phyloP scores from a whole-genome alignment of 495 filamentous ascomycete species.

The Immersiella caudata region DNA sequence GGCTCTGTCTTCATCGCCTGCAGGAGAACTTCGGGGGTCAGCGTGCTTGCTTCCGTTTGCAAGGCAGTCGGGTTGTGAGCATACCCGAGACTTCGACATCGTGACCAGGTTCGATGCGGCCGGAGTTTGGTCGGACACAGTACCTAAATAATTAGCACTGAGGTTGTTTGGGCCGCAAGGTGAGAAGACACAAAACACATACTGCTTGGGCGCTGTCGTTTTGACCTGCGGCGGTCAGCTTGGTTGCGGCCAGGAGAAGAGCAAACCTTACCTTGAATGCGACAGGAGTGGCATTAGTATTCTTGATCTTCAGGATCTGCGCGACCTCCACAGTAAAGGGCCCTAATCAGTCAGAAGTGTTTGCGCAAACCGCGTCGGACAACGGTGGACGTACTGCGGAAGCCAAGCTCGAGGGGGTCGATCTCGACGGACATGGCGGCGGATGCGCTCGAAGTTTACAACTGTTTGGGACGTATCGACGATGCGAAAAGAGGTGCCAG shows the following conservation, averaged over 20 bases:
- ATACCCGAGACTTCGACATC: constrained; percentile 90
- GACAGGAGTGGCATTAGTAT: constrained; percentile 75
- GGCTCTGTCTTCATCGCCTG: constrained; percentile 98
- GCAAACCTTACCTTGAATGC: constrained; percentile 83
- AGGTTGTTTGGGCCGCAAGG: constrained; percentile 1
- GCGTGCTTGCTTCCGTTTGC: neutral
- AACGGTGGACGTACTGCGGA: constrained; percentile 70
- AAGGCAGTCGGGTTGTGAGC: neutral
- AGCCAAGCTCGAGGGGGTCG: constrained; percentile 87
- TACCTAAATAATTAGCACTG: constrained; percentile 62
- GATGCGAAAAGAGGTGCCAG: neutral
- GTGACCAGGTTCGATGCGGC: constrained; percentile 84
- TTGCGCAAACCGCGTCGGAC: neutral
- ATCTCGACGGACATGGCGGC: constrained; percentile 88
- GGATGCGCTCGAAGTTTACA: constrained; percentile 8
- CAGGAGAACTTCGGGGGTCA: constrained; percentile 69
- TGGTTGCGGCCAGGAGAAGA: neutral
- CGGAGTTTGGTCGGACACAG: constrained; percentile 96
- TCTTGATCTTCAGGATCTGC: constrained; percentile 78
- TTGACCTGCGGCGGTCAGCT: constrained; percentile 70
- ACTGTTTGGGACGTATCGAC: neutral
- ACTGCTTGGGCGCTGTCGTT: constrained; percentile 99
- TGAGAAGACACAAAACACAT: constrained; percentile 42
- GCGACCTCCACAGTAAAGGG: constrained; percentile 92
- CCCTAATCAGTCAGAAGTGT: constrained; percentile 56